Base-by-base conservation (phyloP, 2,329 filamentous ascomycete species). In the Leptographium galeiforme region DNA sequence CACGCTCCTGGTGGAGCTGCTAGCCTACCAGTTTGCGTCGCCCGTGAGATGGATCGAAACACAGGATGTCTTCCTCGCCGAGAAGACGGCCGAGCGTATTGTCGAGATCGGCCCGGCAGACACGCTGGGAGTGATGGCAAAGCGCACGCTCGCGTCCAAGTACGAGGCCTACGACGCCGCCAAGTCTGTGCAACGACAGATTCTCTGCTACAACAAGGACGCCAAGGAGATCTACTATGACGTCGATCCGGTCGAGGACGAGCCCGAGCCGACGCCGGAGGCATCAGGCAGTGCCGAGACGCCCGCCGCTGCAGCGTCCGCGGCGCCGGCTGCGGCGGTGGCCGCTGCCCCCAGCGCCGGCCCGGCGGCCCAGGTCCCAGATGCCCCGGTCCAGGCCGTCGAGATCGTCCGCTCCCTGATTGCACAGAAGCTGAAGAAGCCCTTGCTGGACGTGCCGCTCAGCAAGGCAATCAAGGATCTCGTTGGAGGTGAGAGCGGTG, bases 41-140 rank as follows among this genome's bases (percentile, higher is more conserved):
- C 93, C 93, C 50, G 93, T 98, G 63, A 85, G 93, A 83, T 98
- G 93, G 93, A 98, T 98, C 71, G 93, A 98, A 74, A 98, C 93
- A 53, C 93, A 98, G 74, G 93, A 98, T 91, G 93, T 98, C 63
- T 93, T 98, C 66, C 86, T 98, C 63, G 91, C 86, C 60, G 89
- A 97, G 71, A 93, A 95, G 74, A 86, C 84, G 51, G 94, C 93
- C 50, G 93, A 98, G 78, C 84, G 93, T 66, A 94, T 98, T 66
- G 93, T 98, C 63, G 93, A 98, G 71, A 85, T 98, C 63, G 93
- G 93, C 68, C 93, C 93, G 32, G 90, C 91, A 63, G 91, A 98
- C 71, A 98, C 93, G 32, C 81, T 98, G 39, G 91, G 91, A 67
- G 90, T 89, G 55, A 98, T 98, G 93, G 93, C 93, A 60, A 94